Percentiles rank a stretch among this genome's conserved stretches.
These are phyloP conservation scores for Leptodontidium sp. DNA, from an alignment of 2,329 filamentous ascomycete genomes.

Conservation along the genomic window DNA sequence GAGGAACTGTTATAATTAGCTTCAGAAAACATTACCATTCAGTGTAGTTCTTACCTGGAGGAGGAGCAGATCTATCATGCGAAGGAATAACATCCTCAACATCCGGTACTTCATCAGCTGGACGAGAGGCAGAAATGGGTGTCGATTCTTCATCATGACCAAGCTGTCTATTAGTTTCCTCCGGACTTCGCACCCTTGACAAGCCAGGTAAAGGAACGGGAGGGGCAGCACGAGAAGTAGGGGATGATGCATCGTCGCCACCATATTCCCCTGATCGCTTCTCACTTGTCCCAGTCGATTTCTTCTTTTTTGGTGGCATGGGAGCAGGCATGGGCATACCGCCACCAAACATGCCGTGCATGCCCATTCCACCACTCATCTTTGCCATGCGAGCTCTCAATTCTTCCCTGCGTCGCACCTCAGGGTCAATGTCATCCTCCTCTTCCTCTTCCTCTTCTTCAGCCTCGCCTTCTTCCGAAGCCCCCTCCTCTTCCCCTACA, in stretches of 20 bases:
- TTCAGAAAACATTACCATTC: background rate
- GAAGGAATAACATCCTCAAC: slow-evolving; percentile 58
- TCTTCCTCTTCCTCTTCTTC: slow-evolving; percentile 75
- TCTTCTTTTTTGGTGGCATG: slow-evolving; percentile 64
- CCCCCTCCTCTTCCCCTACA: slow-evolving; percentile 57
- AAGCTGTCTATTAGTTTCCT: slow-evolving; percentile 53
- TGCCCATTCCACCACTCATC: slow-evolving; percentile 97
- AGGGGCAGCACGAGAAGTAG: slow-evolving; percentile 54
- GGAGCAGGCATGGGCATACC: slow-evolving; percentile 68
- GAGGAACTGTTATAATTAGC: slow-evolving; percentile 39
- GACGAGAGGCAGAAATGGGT: slow-evolving; percentile 53
- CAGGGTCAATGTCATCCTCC: slow-evolving; percentile 87
- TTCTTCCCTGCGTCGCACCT: slow-evolving; percentile 85
- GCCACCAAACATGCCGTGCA: slow-evolving; percentile 90
- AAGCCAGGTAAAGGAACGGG: slow-evolving; percentile 77
- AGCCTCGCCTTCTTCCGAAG: slow-evolving; percentile 54
- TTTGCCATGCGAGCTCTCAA: slow-evolving; percentile 96
- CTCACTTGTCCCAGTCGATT: slow-evolving; percentile 51
- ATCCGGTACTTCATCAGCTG: slow-evolving; percentile 59
- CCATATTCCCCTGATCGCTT: slow-evolving; percentile 55
- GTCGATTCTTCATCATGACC: slow-evolving; percentile 55
- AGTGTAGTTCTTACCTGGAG: slow-evolving; percentile 40
- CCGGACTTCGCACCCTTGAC: slow-evolving; percentile 61
- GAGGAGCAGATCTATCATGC: slow-evolving; percentile 47
- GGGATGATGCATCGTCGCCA: slow-evolving; percentile 54